phyloP scores from a whole-genome alignment of 768 basidiomycete genomes.

The Auricularia sp. region DNA sequence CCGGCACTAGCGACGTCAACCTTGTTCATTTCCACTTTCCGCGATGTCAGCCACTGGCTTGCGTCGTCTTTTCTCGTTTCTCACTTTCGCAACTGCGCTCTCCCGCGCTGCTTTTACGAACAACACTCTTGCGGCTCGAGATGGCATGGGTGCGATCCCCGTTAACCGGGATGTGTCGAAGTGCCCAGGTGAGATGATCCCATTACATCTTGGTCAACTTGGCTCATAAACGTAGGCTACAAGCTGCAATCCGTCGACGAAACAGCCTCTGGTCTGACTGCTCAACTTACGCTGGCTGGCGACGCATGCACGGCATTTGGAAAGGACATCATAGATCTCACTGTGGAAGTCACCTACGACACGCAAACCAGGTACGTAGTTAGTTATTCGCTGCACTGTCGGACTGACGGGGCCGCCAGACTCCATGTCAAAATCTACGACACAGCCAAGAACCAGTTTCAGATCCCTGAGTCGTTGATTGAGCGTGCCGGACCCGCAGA shows the following conservation, averaged over 20 bases:
- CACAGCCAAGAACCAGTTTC: conserved; percentile 50
- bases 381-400: background rate
- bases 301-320: conserved; percentile 58
- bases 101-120: background rate
- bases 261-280: conserved; percentile 40
- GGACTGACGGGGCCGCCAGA: conserved; percentile 22
- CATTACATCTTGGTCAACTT: background rate
- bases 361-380: conserved; percentile 34
- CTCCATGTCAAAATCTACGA: conserved; percentile 63
- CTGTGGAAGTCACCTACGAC: conserved; percentile 58
- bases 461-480: conserved; percentile 44
- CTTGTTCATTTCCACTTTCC: no score
- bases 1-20: no score
- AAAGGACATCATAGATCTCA: conserved; percentile 44
- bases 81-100: background rate
- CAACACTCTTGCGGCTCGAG: background rate
- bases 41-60: no score
- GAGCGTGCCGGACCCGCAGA: conserved; percentile 36
- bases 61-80: background rate
- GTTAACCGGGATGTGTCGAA: background rate
- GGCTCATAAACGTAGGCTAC: conserved; percentile 36
- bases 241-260: conserved; percentile 35
- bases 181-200: background rate
- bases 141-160: background rate
- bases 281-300: conserved; percentile 45